phyloP scores from a whole-genome alignment of 2,329 filamentous ascomycete species.

The Daldinia sp. region DNA sequence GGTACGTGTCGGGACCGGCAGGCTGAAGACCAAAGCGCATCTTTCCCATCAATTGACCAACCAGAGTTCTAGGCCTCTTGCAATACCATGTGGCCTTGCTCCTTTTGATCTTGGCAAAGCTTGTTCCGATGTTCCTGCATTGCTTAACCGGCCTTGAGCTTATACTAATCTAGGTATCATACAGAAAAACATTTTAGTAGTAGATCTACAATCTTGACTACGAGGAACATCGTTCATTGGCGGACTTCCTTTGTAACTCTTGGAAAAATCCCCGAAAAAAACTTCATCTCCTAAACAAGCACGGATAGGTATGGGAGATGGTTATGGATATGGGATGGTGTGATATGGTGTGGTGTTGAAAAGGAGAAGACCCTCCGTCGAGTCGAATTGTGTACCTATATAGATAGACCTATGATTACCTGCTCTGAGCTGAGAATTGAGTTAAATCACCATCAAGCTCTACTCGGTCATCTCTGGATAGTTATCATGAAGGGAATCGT shows the following conservation, averaged over 20 bases:
- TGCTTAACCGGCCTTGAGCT: constrained; percentile 10
- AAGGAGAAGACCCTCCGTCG: constrained; percentile 3
- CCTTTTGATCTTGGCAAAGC: constrained; percentile 31
- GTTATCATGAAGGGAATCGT: constrained; percentile 32
- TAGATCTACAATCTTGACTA: constrained; percentile 5
- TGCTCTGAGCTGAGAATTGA: neutral
- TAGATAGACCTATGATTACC: constrained; percentile 8
- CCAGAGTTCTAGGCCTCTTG: constrained; percentile 7
- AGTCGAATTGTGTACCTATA: constrained; percentile 25
- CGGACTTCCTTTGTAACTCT: constrained; percentile 2
- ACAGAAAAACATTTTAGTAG: neutral
- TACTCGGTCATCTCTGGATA: constrained; percentile 2
- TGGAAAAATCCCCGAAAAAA: constrained; percentile 16
- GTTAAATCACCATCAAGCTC: constrained; percentile 7
- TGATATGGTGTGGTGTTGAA: neutral
- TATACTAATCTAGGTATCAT: neutral
- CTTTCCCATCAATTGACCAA: constrained; percentile 8
- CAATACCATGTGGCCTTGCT: constrained; percentile 13
- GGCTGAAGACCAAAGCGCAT: constrained; percentile 10
- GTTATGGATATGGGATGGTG: too few relatives aligned
- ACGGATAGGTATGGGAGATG: too few relatives aligned
- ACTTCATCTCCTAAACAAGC: constrained; percentile 7
- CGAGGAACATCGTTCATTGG: constrained; percentile 7
- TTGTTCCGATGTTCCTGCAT: constrained; percentile 28
- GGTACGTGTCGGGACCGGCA: constrained; percentile 8